These are phyloP conservation scores for Xylariaceae sp. DNA, from an alignment of 2,329 filamentous ascomycete genomes.

Conservation along the genomic window DNA sequence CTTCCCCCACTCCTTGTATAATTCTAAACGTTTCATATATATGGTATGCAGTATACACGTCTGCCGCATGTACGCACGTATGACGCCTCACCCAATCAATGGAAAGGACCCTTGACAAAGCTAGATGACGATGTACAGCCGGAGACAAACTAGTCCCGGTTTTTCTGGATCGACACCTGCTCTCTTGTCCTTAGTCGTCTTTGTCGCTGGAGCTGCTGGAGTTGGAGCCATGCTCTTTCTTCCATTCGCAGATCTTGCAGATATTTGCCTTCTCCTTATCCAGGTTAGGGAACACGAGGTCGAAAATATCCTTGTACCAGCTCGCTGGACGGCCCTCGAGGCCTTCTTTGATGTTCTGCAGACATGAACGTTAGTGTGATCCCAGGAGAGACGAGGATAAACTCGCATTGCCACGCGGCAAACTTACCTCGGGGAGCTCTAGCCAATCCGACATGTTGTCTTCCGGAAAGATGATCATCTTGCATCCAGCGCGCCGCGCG, in stretches of 20 bases:
- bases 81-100: conserved; percentile 11
- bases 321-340: conserved; percentile 88
- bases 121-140: conserved; percentile 15
- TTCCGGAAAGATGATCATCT: conserved; percentile 90
- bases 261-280: conserved; percentile 75
- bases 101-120: too few relatives aligned
- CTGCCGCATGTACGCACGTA: conserved; percentile 3
- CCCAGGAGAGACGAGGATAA: conserved; percentile 12
- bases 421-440: conserved; percentile 88
- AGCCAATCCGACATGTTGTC: conserved; percentile 98
- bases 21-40: conserved; percentile 12
- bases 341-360: conserved; percentile 95
- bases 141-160: conserved; percentile 22
- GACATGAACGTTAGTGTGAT: conserved; percentile 10
- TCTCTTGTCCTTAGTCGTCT: conserved; percentile 33
- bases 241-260: conserved; percentile 68
- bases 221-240: conserved; percentile 53
- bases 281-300: conserved; percentile 84
- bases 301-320: conserved; percentile 95
- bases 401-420: background rate
- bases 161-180: conserved; percentile 22
- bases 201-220: conserved; percentile 47
- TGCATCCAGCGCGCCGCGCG: conserved; percentile 88
- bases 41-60: conserved; percentile 28
- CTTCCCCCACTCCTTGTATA: conserved; percentile 13